Percentiles rank a stretch among this genome's conserved stretches.
Conservation (phyloP, 2,329 filamentous ascomycete species). For the Fusarium globosum region DNA sequence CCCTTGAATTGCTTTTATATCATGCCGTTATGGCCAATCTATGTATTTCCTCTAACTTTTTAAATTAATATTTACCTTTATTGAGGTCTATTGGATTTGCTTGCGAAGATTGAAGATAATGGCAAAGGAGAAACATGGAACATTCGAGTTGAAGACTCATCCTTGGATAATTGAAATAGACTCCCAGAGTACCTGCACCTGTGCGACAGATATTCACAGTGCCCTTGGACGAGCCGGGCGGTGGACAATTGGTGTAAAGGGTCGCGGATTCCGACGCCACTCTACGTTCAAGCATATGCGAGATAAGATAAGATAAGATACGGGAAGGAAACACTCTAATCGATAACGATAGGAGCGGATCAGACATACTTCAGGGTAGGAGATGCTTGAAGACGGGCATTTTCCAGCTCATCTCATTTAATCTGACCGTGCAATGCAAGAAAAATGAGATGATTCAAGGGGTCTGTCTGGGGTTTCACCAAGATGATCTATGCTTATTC, state of each 20-base stretch:
- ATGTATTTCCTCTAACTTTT: neutral
- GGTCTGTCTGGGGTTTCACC: accelerated
- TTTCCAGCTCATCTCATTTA: neutral
- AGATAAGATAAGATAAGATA: too few relatives aligned
- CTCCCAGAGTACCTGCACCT: neutral
- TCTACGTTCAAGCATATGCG: too few relatives aligned
- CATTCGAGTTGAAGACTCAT: accelerated
- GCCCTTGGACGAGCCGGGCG: neutral
- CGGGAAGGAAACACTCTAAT: too few relatives aligned
- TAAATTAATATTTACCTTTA: neutral
- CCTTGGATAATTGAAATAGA: neutral
- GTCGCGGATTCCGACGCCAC: neutral
- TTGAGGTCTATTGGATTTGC: accelerated
- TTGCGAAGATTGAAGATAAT: neutral
- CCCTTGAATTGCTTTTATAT: too few relatives aligned
- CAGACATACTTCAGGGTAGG: neutral
- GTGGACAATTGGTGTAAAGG: neutral
- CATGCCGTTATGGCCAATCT: too few relatives aligned
- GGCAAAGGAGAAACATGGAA: neutral
- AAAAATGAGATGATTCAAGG: neutral
- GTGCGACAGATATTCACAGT: neutral
- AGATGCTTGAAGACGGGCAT: neutral
- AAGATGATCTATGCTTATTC: neutral
- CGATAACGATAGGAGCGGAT: neutral
- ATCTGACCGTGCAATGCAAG: too few relatives aligned